A percentile compares a stretch with the other conserved stretches of the same genome.
These are phyloP conservation scores for Xylaria cubensis DNA, from an alignment of 495 filamentous ascomycete genomes.

Conservation along the genomic window DNA sequence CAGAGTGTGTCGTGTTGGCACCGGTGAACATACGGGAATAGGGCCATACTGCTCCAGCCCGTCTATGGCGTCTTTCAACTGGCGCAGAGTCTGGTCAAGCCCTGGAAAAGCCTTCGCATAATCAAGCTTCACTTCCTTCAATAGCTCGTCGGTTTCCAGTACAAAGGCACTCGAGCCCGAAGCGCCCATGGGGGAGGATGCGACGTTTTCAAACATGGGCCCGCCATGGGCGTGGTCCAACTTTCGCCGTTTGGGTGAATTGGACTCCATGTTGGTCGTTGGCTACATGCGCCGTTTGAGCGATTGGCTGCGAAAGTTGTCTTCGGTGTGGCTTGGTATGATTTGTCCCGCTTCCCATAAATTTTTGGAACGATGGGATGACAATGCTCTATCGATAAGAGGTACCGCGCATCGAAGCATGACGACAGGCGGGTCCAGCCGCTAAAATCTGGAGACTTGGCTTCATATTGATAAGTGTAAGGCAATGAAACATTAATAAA, in stretches of 20 bases:
- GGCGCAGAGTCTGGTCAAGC: constrained; percentile 73
- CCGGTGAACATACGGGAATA: constrained; percentile 53
- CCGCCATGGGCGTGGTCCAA: constrained; percentile 44
- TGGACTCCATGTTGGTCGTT: constrained; percentile 47
- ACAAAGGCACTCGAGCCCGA: constrained; percentile 72
- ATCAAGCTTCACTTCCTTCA: constrained; percentile 70
- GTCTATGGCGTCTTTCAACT: constrained; percentile 78
- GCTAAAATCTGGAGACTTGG: too few relatives aligned
- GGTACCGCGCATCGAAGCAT: background rate
- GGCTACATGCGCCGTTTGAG: constrained; percentile 1
- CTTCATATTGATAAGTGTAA: too few relatives aligned
- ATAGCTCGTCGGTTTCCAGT: constrained; percentile 83
- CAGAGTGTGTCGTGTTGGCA: too few relatives aligned
- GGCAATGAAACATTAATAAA: background rate
- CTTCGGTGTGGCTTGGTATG: background rate
- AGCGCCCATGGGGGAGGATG: constrained; percentile 39
- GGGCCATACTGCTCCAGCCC: constrained; percentile 61
- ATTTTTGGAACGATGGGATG: constrained; percentile 18
- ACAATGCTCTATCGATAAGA: constrained; percentile 19
- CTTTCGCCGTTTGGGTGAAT: constrained; percentile 58
- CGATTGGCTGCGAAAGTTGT: background rate
- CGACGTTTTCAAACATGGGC: constrained; percentile 39
- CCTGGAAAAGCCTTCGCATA: constrained; percentile 69
- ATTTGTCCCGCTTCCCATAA: constrained; percentile 29
- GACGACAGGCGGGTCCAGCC: background rate